Evolutionary conservation across 192 early-diverging fungal species (phyloP), one percentile per base, ranked within the genome.

Genomic region (Diversispora eburnea): DNA sequence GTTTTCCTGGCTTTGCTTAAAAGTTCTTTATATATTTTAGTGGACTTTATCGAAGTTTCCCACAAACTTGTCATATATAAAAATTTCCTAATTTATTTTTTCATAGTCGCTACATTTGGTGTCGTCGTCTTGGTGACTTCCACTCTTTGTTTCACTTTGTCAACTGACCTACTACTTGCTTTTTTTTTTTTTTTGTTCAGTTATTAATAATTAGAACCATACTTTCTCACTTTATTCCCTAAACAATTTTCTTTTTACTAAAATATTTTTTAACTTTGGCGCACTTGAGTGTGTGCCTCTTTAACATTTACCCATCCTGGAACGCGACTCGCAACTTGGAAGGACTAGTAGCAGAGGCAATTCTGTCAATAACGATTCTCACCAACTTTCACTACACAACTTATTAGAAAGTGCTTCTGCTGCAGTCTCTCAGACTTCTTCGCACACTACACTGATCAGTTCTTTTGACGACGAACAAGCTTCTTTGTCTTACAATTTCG

Each of bases 261-360:
- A 20, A 49, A 68, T 49, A 8, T 60, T 48, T 57, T 42, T 25
- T 19, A 49, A 67, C 6, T 59, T 56, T 74, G 73, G 73, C 73
- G 46, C 64, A 48, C 64, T 46, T 43, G 47, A 66, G 74, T 72
- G 77, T 77, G 70, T 71, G 68, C 65, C 48, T 59, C 22, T 57
- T 51, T 45, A 19, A 74, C 60, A 57, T 62, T 71, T 48, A 62
- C 70, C 45, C 70, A 52, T 73, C 79, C 70, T 74, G 70, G 76
- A 70, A 75, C 76, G 71, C 74, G 74, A 72, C 74, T 65, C 76
- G 45, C 70, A 58, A 56, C 33, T 70, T 75, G 54, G 71, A 73
- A 63, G 67, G 68, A 47, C 60, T 76, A 68, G 75, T 67, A 62
- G 49, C 70, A 72, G 65, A 54, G 51, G 67, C 75, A 60, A 76